A percentile compares a stretch with the other conserved stretches of the same genome.
Evolutionary conservation across 805 yeast species (phyloP).

Genomic region (Lipomyces yamadae): DNA sequence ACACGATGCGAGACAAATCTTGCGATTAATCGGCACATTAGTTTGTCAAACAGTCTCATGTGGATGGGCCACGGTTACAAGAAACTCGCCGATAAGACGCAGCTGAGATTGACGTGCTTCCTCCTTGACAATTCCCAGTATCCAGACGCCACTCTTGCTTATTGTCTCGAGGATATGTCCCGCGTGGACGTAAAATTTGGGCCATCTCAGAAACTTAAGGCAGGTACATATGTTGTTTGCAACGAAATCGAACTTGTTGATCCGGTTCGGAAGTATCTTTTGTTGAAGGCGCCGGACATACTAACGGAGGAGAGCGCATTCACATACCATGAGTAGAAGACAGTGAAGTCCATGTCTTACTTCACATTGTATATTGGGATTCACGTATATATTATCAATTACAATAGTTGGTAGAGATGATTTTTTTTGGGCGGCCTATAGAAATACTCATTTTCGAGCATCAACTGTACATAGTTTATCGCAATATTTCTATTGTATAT

Average conservation of each 20-base stretch:
- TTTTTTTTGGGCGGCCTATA: background rate
- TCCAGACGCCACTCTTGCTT: constrained; percentile 17
- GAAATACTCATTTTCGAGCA: too few relatives aligned
- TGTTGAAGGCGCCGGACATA: constrained; percentile 13
- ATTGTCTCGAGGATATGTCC: constrained; percentile 20
- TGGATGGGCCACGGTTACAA: constrained; percentile 10
- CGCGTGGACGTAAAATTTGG: constrained; percentile 17
- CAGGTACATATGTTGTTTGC: constrained; percentile 36
- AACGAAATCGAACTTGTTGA: constrained; percentile 31
- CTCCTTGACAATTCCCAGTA: constrained; percentile 15
- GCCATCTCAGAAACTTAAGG: constrained; percentile 6
- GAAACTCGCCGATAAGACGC: constrained; percentile 4
- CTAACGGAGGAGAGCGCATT: constrained; percentile 11
- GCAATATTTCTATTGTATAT: background rate
- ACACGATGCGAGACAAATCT: background rate
- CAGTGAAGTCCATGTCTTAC: background rate
- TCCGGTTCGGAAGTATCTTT: background rate
- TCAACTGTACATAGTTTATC: background rate
- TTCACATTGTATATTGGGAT: background rate
- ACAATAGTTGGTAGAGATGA: background rate
- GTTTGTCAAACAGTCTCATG: background rate
- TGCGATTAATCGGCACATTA: background rate
- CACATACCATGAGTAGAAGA: background rate
- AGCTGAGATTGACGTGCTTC: constrained; percentile 15
- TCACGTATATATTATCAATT: background rate